Percentiles rank a stretch among this genome's conserved stretches.
Evolutionary conservation across 306 rosid species (phyloP).

Genomic region (Ammopiptanthus mongolicus): DNA sequence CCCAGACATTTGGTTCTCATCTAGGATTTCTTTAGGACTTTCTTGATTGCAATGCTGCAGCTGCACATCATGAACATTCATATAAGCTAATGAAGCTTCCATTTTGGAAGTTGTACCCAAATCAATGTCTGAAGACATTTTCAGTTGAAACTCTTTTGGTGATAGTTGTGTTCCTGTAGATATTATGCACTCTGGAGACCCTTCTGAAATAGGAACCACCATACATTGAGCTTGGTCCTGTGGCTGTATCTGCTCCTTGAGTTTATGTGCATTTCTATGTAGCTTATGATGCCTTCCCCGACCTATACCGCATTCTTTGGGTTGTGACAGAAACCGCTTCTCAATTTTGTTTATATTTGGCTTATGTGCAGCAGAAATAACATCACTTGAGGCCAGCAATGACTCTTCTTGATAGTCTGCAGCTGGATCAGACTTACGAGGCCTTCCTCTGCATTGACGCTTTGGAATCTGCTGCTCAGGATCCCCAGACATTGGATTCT

Average conservation of each 20-base stretch:
- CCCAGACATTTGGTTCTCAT: background rate
- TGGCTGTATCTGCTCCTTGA: background rate
- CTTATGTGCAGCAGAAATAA: background rate
- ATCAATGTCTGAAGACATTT: background rate
- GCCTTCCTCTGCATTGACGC: background rate
- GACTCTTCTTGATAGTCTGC: background rate
- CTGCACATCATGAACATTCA: slow-evolving; percentile 1
- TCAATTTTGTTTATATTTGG: background rate
- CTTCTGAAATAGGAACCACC: background rate
- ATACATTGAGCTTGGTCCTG: background rate
- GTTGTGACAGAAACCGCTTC: background rate
- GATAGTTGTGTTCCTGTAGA: background rate
- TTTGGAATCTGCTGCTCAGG: background rate
- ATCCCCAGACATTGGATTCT: background rate
- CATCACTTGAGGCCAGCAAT: background rate
- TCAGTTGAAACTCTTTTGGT: slow-evolving; percentile 13
- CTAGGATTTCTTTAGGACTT: background rate
- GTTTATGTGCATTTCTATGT: background rate
- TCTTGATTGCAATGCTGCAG: slow-evolving; percentile 4
- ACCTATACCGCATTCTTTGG: background rate
- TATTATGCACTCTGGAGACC: background rate
- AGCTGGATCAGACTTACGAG: background rate
- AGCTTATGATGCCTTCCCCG: background rate
- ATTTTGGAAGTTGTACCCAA: background rate
- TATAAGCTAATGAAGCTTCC: background rate